Percentiles rank a stretch among this genome's conserved stretches.
phyloP scores from a whole-genome alignment of 2,329 filamentous ascomycete genomes.

The Sarocladiaceae sp. region DNA sequence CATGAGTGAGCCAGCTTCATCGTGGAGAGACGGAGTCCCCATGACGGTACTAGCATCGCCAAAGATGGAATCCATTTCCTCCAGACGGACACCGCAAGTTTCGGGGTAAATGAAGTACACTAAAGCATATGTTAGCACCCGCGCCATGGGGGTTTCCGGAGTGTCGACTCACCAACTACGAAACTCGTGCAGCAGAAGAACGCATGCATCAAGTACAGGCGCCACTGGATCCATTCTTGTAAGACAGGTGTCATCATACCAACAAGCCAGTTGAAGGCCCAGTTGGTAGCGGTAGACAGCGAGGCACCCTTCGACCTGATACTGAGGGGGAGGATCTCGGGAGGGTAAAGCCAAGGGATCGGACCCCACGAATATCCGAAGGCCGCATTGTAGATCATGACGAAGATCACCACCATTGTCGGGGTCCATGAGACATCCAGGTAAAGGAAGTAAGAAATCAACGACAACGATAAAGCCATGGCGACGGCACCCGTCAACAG shows the following conservation, averaged over 20 bases:
- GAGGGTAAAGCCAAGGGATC: slow-evolving; percentile 96
- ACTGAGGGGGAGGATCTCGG: slow-evolving; percentile 95
- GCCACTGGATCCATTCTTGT: slow-evolving; percentile 89
- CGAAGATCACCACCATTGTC: slow-evolving; percentile 82
- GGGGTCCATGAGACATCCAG: slow-evolving; percentile 77
- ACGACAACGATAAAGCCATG: slow-evolving; percentile 83
- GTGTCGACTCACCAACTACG: slow-evolving; percentile 79
- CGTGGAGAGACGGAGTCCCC: slow-evolving; percentile 69
- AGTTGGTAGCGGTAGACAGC: slow-evolving; percentile 93
- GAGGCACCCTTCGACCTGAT: slow-evolving; percentile 96
- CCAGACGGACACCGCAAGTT: slow-evolving; percentile 88
- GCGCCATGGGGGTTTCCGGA: neutral
- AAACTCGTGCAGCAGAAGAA: slow-evolving; percentile 97
- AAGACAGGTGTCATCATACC: slow-evolving; percentile 92
- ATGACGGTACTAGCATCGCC: slow-evolving; percentile 85
- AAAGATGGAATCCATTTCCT: slow-evolving; percentile 95
- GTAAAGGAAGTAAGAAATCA: slow-evolving; percentile 94
- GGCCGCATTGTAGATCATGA: slow-evolving; percentile 97
- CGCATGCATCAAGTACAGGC: slow-evolving; percentile 89
- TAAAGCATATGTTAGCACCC: slow-evolving; percentile 32
- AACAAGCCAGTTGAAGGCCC: slow-evolving; percentile 97
- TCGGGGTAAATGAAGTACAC: slow-evolving; percentile 98
- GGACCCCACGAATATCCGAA: slow-evolving; percentile 96
- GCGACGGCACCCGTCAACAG: slow-evolving; percentile 83
- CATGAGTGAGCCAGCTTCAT: slow-evolving; percentile 80